These are phyloP conservation scores for Zygosaccharomyces pseudobailii DNA, from an alignment of 1,139 yeast genomes.

Conservation along the genomic window DNA sequence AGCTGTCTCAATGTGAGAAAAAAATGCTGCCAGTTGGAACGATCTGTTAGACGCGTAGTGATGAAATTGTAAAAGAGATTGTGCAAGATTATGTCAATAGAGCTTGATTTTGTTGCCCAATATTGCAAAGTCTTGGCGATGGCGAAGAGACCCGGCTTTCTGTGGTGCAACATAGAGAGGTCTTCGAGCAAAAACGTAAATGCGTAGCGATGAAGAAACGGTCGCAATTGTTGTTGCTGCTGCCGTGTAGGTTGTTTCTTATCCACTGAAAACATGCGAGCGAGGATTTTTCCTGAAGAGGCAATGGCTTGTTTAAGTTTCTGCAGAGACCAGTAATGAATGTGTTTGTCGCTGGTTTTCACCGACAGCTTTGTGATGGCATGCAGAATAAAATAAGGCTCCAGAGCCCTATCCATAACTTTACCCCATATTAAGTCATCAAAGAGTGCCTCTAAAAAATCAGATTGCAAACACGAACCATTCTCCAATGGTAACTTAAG, in stretches of 20 bases:
- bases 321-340: conserved; percentile 1
- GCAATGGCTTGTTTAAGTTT: neutral
- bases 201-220: conserved; percentile 16
- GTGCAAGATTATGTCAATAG: conserved; percentile 11
- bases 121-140: conserved; percentile 18
- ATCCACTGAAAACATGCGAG: conserved; percentile 1
- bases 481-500: conserved; percentile 11
- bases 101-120: conserved; percentile 10
- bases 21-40: conserved; percentile 1
- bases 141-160: conserved; percentile 25
- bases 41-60: conserved; percentile 3
- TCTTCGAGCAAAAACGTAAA: conserved; percentile 23
- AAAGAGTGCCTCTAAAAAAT: conserved; percentile 21
- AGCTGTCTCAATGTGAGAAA: conserved; percentile 14
- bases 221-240: conserved; percentile 4
- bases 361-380: conserved; percentile 12
- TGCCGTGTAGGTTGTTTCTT: neutral
- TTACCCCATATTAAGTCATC: conserved; percentile 24
- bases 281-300: neutral
- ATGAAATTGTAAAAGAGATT: conserved; percentile 10
- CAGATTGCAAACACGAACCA: conserved; percentile 15
- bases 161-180: conserved; percentile 15
- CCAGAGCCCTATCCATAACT: conserved; percentile 21
- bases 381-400: conserved; percentile 25
- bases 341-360: neutral